Percentiles rank a stretch among this genome's conserved stretches.
Conservation (phyloP, 139 green algal genomes). For the Prasinococcaceae sp. region DNA sequence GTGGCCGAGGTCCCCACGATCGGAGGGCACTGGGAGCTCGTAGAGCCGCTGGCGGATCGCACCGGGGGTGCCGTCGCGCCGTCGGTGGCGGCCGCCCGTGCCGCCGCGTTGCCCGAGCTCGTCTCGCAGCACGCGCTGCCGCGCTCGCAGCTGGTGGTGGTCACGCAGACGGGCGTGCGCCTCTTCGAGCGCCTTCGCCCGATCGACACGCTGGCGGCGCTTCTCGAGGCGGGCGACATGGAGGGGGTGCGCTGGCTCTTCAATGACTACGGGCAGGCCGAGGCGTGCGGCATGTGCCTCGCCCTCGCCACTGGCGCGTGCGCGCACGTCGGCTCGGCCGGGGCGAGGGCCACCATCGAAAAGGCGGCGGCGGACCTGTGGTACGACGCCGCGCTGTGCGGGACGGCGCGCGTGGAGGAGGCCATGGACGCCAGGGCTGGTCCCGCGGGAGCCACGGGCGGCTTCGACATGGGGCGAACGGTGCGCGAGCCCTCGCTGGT, state of each 20-base stretch:
- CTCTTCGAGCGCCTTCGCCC: conserved; percentile 58
- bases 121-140: conserved; percentile 44
- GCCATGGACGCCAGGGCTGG: conserved; percentile 11
- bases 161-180: conserved; percentile 60
- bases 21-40: too few relatives aligned
- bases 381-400: conserved; percentile 56
- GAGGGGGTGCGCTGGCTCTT: conserved; percentile 38
- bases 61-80: too few relatives aligned
- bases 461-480: conserved; percentile 30
- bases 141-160: conserved; percentile 49
- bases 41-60: too few relatives aligned
- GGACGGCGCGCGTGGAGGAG: conserved; percentile 42
- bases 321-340: too few relatives aligned
- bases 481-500: conserved; percentile 51
- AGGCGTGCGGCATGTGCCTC: conserved; percentile 80
- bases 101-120: conserved; percentile 52
- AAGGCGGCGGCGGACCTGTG: conserved; percentile 41
- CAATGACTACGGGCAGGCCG: conserved; percentile 46
- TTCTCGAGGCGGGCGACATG: conserved; percentile 44
- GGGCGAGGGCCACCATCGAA: conserved; percentile 11
- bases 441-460: neutral
- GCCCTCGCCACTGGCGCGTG: conserved; percentile 42
- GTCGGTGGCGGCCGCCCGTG: too few relatives aligned
- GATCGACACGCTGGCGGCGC: conserved; percentile 35
- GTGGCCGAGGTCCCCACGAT: too few relatives aligned